Evolutionary conservation across 768 basidiomycete genomes (phyloP).

Genomic region (Boletus barrowsii): DNA sequence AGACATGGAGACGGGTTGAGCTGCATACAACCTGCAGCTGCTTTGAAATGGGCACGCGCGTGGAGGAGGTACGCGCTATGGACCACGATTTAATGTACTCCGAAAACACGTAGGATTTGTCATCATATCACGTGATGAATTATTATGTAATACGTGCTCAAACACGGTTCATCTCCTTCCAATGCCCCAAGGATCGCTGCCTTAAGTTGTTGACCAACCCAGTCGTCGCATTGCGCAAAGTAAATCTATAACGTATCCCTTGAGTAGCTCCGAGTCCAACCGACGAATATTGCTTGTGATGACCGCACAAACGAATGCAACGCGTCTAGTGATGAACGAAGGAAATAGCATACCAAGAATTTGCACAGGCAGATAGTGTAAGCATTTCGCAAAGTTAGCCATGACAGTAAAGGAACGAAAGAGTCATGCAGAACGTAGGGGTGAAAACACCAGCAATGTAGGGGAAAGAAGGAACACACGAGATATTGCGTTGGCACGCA

Average conservation of each 20-base stretch:
- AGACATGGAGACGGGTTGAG: constrained; percentile 15
- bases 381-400: constrained; percentile 42
- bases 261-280: constrained; percentile 47
- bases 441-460: too few relatives aligned
- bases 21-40: background rate
- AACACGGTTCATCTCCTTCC: constrained; percentile 34
- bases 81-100: background rate
- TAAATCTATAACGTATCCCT: constrained; percentile 47
- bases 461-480: too few relatives aligned
- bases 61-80: constrained; percentile 8
- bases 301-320: constrained; percentile 51
- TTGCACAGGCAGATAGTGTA: constrained; percentile 38
- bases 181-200: constrained; percentile 19
- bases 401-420: constrained; percentile 49
- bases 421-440: constrained; percentile 22
- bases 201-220: constrained; percentile 67
- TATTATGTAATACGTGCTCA: constrained; percentile 24
- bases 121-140: constrained; percentile 10
- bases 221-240: constrained; percentile 62
- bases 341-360: constrained; percentile 45
- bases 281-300: constrained; percentile 52
- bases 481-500: constrained; percentile 38
- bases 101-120: constrained; percentile 6
- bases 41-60: constrained; percentile 5
- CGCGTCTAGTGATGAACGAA: constrained; percentile 27